These are phyloP conservation scores for Flueggea neowawraea DNA, from an alignment of 441 rosid species.

Conservation along the genomic window DNA sequence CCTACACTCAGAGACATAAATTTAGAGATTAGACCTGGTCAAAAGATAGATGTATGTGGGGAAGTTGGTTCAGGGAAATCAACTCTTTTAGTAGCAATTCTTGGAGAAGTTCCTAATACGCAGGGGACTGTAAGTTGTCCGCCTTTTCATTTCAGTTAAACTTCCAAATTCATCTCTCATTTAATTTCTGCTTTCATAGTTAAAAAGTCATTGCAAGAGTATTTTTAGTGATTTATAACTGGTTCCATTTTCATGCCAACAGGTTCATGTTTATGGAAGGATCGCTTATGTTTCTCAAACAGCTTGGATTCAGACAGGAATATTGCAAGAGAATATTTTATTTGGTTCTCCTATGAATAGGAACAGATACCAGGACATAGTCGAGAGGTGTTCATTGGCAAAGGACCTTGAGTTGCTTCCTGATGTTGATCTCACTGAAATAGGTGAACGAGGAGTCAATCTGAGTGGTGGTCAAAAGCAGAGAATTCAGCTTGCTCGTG, in stretches of 20 bases:
- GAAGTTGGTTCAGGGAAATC: slow-evolving; percentile 99
- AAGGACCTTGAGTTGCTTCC: slow-evolving; percentile 94
- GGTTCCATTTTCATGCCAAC: slow-evolving; percentile 15
- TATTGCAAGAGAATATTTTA: slow-evolving; percentile 76
- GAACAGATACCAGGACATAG: slow-evolving; percentile 67
- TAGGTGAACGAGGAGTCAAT: slow-evolving; percentile 97
- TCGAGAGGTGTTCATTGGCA: slow-evolving; percentile 77
- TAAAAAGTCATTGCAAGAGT: not conserved
- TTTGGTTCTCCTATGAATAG: slow-evolving; percentile 76
- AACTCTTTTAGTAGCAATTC: slow-evolving; percentile 84
- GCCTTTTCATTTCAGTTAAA: slow-evolving; percentile 1
- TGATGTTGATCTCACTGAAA: slow-evolving; percentile 86
- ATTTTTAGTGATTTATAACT: not conserved
- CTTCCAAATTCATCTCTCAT: not conserved
- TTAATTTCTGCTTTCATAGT: not conserved
- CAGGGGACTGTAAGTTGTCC: slow-evolving; percentile 61
- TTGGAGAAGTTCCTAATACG: slow-evolving; percentile 77
- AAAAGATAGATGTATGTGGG: slow-evolving; percentile 91
- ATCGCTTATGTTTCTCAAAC: slow-evolving; percentile 94
- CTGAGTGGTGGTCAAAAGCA: slow-evolving; percentile 99
- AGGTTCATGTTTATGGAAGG: slow-evolving; percentile 77
- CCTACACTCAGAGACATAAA: slow-evolving; percentile 60
- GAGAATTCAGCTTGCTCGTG: slow-evolving; percentile 96
- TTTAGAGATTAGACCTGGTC: slow-evolving; percentile 56
- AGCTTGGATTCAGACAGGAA: slow-evolving; percentile 97